Conservation (phyloP, 163 green algal genomes). For the Picocystis sp. region DNA sequence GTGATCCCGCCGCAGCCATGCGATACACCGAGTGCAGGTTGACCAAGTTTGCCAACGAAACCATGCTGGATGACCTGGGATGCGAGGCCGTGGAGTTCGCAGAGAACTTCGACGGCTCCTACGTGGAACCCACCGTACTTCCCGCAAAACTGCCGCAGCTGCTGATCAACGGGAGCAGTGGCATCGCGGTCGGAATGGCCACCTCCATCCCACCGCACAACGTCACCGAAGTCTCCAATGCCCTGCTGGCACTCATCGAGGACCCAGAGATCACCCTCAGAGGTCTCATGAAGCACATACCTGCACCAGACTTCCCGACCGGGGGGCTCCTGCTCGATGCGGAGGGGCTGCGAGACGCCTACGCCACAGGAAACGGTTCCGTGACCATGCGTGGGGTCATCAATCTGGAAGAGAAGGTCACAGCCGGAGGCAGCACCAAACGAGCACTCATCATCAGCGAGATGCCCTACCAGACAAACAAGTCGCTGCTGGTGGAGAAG, state of each 20-base stretch:
- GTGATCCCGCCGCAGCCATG: slow-evolving; percentile 86
- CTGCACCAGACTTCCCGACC: slow-evolving; percentile 89
- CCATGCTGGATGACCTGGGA: slow-evolving; percentile 68
- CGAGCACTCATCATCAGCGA: slow-evolving; percentile 71
- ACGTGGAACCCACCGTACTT: slow-evolving; percentile 78
- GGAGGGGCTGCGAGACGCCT: slow-evolving; percentile 39
- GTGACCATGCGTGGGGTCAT: slow-evolving; percentile 53
- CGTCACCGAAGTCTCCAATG: slow-evolving; percentile 55
- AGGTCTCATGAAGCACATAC: slow-evolving; percentile 66
- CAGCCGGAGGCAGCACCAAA: slow-evolving; percentile 7
- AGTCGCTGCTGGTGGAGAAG: slow-evolving; percentile 34
- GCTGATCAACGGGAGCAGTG: slow-evolving; percentile 77
- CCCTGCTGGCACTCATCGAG: slow-evolving; percentile 44
- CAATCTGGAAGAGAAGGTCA: slow-evolving; percentile 43
- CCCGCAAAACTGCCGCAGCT: slow-evolving; percentile 72
- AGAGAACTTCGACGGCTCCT: slow-evolving; percentile 63
- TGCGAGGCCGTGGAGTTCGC: slow-evolving; percentile 64
- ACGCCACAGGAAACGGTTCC: slow-evolving; percentile 47
- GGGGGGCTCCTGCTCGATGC: slow-evolving; percentile 41
- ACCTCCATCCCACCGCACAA: slow-evolving; percentile 95
- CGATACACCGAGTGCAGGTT: slow-evolving; percentile 67
- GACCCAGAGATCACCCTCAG: slow-evolving; percentile 53
- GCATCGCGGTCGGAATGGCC: slow-evolving; percentile 91
- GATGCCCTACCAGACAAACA: slow-evolving; percentile 80
- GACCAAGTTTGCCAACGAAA: slow-evolving; percentile 13